A percentile compares a stretch with the other conserved stretches of the same genome.
Conservation (phyloP, 352 stramenopile genomes). For the Pythium aquatile region DNA sequence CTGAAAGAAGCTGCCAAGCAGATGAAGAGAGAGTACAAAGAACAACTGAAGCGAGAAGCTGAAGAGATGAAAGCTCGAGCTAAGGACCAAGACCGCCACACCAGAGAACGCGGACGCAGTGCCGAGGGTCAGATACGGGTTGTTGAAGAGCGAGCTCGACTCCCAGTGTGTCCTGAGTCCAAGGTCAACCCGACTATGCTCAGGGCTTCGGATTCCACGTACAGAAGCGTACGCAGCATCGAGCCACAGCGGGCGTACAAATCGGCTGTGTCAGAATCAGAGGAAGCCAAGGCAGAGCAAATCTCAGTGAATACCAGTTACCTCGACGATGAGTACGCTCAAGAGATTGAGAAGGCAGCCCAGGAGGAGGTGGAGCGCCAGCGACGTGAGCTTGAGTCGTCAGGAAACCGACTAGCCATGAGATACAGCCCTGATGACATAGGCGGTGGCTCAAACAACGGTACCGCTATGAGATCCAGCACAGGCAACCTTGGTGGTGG, state of each 20-base stretch:
- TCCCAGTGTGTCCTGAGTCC: not conserved
- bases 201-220: not conserved
- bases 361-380: conserved; percentile 25
- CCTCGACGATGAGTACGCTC: conserved; percentile 17
- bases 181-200: not conserved
- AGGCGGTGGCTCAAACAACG: too few species aligned
- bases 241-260: conserved; percentile 7
- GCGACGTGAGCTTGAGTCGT: conserved; percentile 7
- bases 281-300: conserved; percentile 1
- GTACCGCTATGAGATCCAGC: not conserved
- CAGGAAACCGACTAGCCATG: not conserved
- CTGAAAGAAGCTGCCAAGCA: conserved; percentile 21
- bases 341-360: conserved; percentile 21
- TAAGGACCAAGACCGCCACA: not conserved
- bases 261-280: not conserved
- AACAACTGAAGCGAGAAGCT: conserved; percentile 18
- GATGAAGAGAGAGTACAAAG: conserved; percentile 25
- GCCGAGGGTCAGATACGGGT: not conserved
- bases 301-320: conserved; percentile 1
- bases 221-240: conserved; percentile 10
- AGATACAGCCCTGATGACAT: not conserved
- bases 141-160: not conserved
- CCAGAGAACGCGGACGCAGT: conserved; percentile 6
- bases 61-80: not conserved
- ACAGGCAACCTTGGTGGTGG: too few species aligned